These are phyloP conservation scores for Phytomonas francai DNA, from an alignment of 208 protist genomes.

Conservation along the genomic window DNA sequence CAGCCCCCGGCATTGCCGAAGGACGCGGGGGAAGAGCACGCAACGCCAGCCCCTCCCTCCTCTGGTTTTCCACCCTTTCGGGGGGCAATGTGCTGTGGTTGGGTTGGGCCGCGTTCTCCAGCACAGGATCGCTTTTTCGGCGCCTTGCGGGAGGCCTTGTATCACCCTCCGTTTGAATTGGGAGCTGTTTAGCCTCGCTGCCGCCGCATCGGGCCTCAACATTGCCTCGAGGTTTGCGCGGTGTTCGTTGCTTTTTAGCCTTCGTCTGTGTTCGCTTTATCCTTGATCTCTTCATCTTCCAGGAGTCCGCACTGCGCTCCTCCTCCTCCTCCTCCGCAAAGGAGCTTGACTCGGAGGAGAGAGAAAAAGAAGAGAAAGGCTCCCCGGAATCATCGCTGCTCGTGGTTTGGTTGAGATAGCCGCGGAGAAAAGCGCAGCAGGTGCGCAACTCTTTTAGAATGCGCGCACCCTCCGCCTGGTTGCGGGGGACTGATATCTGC, in stretches of 20 bases:
- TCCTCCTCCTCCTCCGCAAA: constrained; percentile 21
- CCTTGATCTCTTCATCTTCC: neutral
- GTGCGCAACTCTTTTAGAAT: constrained; percentile 31
- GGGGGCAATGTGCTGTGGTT: too few relatives aligned
- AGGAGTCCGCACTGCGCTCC: constrained; percentile 11
- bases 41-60: neutral
- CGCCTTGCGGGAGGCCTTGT: too few relatives aligned
- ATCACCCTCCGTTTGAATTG: too few relatives aligned
- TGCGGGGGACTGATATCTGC: constrained; percentile 27
- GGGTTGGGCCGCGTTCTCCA: too few relatives aligned
- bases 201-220: neutral
- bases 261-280: neutral
- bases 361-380: neutral
- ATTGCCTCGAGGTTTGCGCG: neutral
- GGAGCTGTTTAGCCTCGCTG: too few relatives aligned
- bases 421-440: constrained; percentile 31
- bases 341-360: constrained; percentile 18
- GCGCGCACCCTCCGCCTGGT: constrained; percentile 23
- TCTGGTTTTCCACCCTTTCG: neutral
- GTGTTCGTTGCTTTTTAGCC: neutral
- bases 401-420: constrained; percentile 10
- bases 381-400: constrained; percentile 7
- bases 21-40: neutral
- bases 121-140: too few relatives aligned
- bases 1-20: neutral